phyloP scores from a whole-genome alignment of 2,329 filamentous ascomycete species.

The Sporothrix pseudoabietina region DNA sequence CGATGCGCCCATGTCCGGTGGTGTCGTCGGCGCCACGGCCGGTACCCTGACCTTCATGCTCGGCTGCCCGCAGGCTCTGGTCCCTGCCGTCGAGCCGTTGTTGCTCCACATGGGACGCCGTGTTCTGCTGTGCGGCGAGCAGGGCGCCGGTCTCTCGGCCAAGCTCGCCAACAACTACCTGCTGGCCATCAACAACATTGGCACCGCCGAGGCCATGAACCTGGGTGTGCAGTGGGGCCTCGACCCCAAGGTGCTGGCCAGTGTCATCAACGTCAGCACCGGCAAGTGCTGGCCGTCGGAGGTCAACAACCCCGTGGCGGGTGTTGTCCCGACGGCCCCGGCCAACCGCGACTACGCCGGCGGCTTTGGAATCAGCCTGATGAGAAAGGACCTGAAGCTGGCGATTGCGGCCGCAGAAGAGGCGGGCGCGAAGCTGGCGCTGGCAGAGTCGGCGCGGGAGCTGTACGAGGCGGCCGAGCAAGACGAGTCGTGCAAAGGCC shows the following conservation, averaged over 20 bases:
- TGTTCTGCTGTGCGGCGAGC: constrained; percentile 80
- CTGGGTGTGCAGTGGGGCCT: constrained; percentile 63
- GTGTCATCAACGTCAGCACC: constrained; percentile 89
- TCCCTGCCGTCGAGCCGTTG: constrained; percentile 67
- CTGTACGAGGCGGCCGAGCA: constrained; percentile 70
- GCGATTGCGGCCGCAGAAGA: constrained; percentile 72
- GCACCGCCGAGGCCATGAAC: constrained; percentile 67
- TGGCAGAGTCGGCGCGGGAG: constrained; percentile 63
- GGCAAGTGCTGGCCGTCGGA: constrained; percentile 96
- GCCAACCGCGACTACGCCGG: constrained; percentile 74
- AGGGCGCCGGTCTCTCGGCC: constrained; percentile 82
- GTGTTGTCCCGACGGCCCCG: constrained; percentile 75
- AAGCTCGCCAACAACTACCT: constrained; percentile 99
- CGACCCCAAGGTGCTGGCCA: constrained; percentile 67
- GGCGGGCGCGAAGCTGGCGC: constrained; percentile 64
- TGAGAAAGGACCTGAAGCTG: constrained; percentile 77
- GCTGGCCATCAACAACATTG: constrained; percentile 87
- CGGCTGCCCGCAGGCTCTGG: constrained; percentile 63
- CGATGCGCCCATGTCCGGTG: constrained; percentile 96
- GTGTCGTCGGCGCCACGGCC: constrained; percentile 85
- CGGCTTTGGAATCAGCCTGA: constrained; percentile 74
- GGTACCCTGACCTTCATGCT: constrained; percentile 97
- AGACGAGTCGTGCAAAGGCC: constrained; percentile 63
- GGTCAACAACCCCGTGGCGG: constrained; percentile 90
- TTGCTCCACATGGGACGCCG: constrained; percentile 82